Conservation (phyloP, 192 early-diverging fungal genomes). For the Spizellomyces punctatus region DNA sequence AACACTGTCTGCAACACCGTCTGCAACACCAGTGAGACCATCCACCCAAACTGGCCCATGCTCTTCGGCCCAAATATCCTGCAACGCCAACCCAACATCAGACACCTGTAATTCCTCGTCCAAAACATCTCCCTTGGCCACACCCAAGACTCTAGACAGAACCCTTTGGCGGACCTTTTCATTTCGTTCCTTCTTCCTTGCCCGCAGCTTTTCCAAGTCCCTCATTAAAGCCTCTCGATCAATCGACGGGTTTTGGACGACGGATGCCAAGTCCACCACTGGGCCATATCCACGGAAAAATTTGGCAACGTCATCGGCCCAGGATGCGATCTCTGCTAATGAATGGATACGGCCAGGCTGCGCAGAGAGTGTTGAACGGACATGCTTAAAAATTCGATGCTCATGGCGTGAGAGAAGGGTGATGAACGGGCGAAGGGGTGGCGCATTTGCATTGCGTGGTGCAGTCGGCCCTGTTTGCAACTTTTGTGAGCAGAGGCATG, state of each 20-base stretch:
- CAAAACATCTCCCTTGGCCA: constrained; percentile 1
- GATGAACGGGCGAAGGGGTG: constrained; percentile 25
- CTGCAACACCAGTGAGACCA: background rate
- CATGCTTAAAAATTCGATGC: constrained; percentile 25
- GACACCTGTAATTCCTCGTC: constrained; percentile 3
- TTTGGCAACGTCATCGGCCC: constrained; percentile 28
- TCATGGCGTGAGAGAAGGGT: constrained; percentile 28
- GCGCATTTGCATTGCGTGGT: background rate
- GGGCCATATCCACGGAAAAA: constrained; percentile 30
- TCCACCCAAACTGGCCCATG: background rate
- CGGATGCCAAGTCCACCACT: constrained; percentile 10
- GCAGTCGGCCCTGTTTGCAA: background rate
- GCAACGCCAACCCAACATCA: background rate
- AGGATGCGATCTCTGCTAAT: constrained; percentile 22
- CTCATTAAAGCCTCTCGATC: constrained; percentile 10
- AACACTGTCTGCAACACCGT: background rate
- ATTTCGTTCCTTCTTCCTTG: constrained; percentile 10
- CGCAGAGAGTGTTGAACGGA: constrained; percentile 16
- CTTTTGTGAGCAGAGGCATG: too few species aligned
- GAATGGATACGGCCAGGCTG: constrained; percentile 13
- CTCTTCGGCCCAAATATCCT: background rate
- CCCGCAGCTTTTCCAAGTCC: constrained; percentile 23
- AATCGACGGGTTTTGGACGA: background rate
- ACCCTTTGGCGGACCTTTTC: background rate
- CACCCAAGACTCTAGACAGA: constrained; percentile 15